phyloP scores from a whole-genome alignment of 805 yeast species.

The Pichia exigua region DNA sequence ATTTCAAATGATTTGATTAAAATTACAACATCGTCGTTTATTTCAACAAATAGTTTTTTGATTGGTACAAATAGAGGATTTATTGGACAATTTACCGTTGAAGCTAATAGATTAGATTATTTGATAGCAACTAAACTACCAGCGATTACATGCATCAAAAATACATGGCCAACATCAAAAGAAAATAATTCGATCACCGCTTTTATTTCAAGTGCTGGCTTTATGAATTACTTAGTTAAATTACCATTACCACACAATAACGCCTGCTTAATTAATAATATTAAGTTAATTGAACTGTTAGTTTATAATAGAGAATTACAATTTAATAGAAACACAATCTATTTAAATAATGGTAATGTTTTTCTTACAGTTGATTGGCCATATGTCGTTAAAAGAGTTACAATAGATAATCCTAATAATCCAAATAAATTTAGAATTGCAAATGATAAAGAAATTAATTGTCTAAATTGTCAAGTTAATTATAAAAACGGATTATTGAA shows the following conservation, averaged over 20 bases:
- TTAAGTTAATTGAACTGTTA: background rate
- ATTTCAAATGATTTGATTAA: conserved; percentile 10
- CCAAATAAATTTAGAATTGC: conserved; percentile 6
- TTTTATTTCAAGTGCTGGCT: conserved; percentile 15
- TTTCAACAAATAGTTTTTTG: conserved; percentile 17
- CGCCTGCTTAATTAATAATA: background rate
- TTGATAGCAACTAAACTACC: conserved; percentile 19
- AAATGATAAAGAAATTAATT: conserved; percentile 9
- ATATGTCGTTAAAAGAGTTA: conserved; percentile 1
- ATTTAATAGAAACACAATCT: conserved; percentile 2
- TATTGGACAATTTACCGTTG: conserved; percentile 20
- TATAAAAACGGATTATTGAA: background rate
- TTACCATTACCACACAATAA: conserved; percentile 6
- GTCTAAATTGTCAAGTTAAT: conserved; percentile 4
- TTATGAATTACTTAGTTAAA: conserved; percentile 7
- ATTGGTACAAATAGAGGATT: conserved; percentile 24
- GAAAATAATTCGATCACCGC: conserved; percentile 9
- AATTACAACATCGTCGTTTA: conserved; percentile 22
- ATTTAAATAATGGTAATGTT: background rate
- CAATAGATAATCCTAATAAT: conserved; percentile 2
- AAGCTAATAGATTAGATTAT: conserved; percentile 16
- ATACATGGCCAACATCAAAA: background rate
- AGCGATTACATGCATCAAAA: conserved; percentile 16
- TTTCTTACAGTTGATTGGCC: conserved; percentile 9
- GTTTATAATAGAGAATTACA: background rate